Percentiles rank a stretch among this genome's conserved stretches.
Conservation (phyloP, 768 basidiomycete species). For the Chalciporus sphaerocephalus region DNA sequence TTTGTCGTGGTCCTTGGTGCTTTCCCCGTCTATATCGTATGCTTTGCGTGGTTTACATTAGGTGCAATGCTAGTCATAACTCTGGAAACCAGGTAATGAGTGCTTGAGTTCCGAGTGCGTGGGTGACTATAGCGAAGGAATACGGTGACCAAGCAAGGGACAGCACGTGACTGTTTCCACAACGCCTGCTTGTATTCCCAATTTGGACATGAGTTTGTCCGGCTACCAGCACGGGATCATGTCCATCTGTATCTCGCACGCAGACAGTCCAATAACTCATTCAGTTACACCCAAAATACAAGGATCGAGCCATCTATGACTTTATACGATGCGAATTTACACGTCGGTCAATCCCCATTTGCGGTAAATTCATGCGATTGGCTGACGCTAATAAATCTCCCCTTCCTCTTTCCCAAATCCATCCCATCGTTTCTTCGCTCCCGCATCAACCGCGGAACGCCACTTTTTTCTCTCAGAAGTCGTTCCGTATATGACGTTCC, state of each 20-base stretch:
- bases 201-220: conserved; percentile 29
- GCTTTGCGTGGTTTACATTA: conserved; percentile 14
- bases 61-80: background rate
- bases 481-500: conserved; percentile 15
- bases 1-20: background rate
- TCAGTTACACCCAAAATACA: conserved; percentile 10
- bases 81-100: background rate
- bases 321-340: background rate
- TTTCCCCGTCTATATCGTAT: conserved; percentile 2
- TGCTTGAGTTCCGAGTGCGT: too few species aligned
- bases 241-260: conserved; percentile 6
- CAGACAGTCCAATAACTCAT: background rate
- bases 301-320: conserved; percentile 2
- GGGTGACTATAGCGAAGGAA: conserved; percentile 12
- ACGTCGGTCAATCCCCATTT: background rate
- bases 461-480: background rate
- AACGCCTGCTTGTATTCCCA: conserved; percentile 26
- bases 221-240: background rate
- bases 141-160: conserved; percentile 3
- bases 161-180: conserved; percentile 6
- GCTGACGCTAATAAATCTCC: background rate
- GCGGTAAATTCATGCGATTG: background rate
- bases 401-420: background rate
- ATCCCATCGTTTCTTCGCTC: conserved; percentile 1
- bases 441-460: background rate